phyloP scores from a whole-genome alignment of 441 rosid genomes.

The Sinapis alba region DNA sequence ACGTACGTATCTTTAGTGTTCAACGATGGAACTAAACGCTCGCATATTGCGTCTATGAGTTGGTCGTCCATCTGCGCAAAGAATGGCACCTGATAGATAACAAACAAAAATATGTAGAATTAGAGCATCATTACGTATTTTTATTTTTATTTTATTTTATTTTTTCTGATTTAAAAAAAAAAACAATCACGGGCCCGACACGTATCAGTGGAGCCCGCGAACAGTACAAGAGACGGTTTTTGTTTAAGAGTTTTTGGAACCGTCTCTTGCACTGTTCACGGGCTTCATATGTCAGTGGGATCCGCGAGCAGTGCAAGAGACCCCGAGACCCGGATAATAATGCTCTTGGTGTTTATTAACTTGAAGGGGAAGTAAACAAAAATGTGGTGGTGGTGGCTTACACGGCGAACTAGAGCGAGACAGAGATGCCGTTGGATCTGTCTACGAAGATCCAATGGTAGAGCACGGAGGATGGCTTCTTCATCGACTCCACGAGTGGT shows the following conservation, averaged over 20 bases:
- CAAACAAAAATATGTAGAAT: not conserved
- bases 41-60: constrained; percentile 84
- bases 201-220: too few species aligned
- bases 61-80: constrained; percentile 90
- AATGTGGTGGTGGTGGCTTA: constrained; percentile 40
- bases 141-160: too few species aligned
- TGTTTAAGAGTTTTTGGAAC: too few species aligned
- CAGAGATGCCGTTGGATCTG: constrained; percentile 84
- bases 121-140: too few species aligned
- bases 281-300: too few species aligned
- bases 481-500: constrained; percentile 86
- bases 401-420: constrained; percentile 88
- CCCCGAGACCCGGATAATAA: too few species aligned
- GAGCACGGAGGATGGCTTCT: constrained; percentile 68
- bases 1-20: constrained; percentile 68
- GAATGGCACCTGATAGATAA: constrained; percentile 66
- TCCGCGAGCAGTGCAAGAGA: too few species aligned
- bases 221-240: too few species aligned
- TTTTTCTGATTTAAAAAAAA: too few species aligned
- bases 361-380: not conserved
- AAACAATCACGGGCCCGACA: too few species aligned
- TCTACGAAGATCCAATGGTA: constrained; percentile 77
- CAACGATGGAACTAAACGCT: constrained; percentile 72
- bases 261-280: too few species aligned
- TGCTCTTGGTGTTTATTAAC: constrained; percentile 6